Evolutionary conservation across 2,329 filamentous ascomycete species (phyloP), one percentile per base, ranked within the genome.

Genomic region (Microsporum audouinii): DNA sequence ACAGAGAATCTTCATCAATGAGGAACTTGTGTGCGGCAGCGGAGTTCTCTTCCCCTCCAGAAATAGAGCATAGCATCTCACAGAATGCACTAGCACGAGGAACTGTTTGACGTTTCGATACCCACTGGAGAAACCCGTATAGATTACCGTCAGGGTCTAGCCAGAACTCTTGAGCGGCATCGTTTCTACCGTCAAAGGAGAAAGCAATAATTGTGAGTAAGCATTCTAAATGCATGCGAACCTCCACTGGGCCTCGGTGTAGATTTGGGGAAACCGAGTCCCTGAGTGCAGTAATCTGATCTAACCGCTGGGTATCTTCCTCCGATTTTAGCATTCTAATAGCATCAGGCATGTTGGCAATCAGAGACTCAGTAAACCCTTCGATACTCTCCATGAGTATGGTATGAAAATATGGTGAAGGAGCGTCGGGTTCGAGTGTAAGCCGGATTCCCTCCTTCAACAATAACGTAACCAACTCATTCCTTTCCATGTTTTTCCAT

Each of bases 81-180:
- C 94, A 99, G 68, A 97, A 99, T 10, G 92, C 91, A 63, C 90
- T 94, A 62, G 95, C 91, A 29, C 96, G 82, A n/a, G 94, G 94
- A 0, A 95, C 96, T 0, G 95, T 96, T 63, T 95, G 91, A 68
- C 94, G 83, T 67, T 90, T 87, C 2, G 94, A 96, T n/a, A 91
- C 89, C 94, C 94, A 99, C 65, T 95, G 89, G 71, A 99, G 81
- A 71, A 99, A 99, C 0, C 94, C 94, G 64, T 91, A 89, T 36
- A 99, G 78, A 67, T 96, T 96, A 70, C 91, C 91, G 68, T 99
- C 94, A 1, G 88, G 85, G 70, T 96, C 91, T 36, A 83, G 83
- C 94, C 94, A 99, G 67, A 97, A 97, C 53, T 86, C 88, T 69
- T 89, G 84, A 7, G 91, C 89, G 31, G 90, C 88, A 58, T 96